phyloP scores from a whole-genome alignment of 495 filamentous ascomycete species.

The Trichocladium antarcticum region DNA sequence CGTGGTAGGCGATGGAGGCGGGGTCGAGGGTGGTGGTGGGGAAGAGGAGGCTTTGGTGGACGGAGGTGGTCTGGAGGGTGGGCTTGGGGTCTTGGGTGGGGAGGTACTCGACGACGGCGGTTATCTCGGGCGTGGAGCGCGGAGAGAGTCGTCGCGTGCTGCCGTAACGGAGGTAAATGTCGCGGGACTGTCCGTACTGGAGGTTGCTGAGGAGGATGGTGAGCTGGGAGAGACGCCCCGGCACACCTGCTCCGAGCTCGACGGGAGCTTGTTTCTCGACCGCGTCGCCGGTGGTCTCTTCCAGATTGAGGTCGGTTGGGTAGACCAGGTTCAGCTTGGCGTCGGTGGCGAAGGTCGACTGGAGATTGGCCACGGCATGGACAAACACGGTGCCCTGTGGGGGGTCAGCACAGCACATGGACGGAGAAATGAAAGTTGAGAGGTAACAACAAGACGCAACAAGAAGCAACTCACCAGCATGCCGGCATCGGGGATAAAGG shows the following conservation, averaged over 20 bases:
- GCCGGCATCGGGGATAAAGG: constrained; percentile 39
- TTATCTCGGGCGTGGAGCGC: constrained; percentile 10
- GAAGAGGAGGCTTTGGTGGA: constrained; percentile 2
- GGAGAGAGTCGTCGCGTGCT: background rate
- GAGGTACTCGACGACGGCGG: constrained; percentile 26
- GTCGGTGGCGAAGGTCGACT: constrained; percentile 33
- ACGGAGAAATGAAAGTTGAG: too few relatives aligned
- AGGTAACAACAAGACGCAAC: background rate
- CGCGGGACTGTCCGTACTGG: constrained; percentile 39
- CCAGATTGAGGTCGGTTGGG: constrained; percentile 21
- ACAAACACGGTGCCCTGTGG: constrained; percentile 38
- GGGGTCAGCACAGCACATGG: too few relatives aligned
- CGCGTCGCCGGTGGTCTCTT: constrained; percentile 27
- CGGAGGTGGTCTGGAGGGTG: background rate
- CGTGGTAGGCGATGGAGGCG: constrained; percentile 30
- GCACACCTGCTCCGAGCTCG: constrained; percentile 1
- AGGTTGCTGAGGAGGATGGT: constrained; percentile 31
- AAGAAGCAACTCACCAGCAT: constrained; percentile 31
- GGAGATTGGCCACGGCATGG: constrained; percentile 38
- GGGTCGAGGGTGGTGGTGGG: constrained; percentile 8
- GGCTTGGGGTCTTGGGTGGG: constrained; percentile 8
- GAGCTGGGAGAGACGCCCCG: constrained; percentile 10
- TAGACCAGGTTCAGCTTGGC: constrained; percentile 27
- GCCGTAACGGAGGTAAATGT: constrained; percentile 29
- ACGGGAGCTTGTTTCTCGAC: constrained; percentile 19